Conservation (phyloP, 1,284 basidiomycete genomes). For the Leccinum pallidistipes region DNA sequence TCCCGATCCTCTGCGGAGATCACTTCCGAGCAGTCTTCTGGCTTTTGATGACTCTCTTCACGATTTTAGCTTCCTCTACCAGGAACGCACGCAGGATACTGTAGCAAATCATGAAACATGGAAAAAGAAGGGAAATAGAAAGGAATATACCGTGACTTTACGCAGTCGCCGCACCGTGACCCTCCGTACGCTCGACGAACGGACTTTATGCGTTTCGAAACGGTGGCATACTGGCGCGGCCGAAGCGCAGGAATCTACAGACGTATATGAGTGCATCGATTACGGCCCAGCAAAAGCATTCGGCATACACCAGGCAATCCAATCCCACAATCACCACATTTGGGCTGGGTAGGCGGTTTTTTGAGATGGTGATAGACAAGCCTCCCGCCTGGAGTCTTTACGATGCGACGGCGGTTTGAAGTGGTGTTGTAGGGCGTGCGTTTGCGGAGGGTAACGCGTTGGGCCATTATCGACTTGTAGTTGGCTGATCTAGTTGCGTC, state of each 20-base stretch:
- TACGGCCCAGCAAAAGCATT: neutral
- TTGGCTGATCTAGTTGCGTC: neutral
- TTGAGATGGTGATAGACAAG: constrained; percentile 90
- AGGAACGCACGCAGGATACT: constrained; percentile 99
- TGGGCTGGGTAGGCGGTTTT: constrained; percentile 86
- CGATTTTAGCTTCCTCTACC: constrained; percentile 99
- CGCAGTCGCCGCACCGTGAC: constrained; percentile 91
- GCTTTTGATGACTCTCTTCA: constrained; percentile 99
- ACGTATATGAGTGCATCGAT: constrained; percentile 1
- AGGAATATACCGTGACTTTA: constrained; percentile 78
- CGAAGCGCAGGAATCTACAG: constrained; percentile 86
- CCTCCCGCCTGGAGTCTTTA: constrained; percentile 96
- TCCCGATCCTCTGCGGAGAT: constrained; percentile 5
- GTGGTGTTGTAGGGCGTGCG: constrained; percentile 99
- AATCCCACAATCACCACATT: constrained; percentile 96
- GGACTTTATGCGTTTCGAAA: constrained; percentile 95
- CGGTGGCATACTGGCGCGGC: constrained; percentile 88
- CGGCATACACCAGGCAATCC: constrained; percentile 85
- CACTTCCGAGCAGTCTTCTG: constrained; percentile 33
- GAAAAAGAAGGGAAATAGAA: neutral
- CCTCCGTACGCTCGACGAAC: constrained; percentile 94
- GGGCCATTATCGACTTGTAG: constrained; percentile 70
- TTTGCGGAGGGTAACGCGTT: constrained; percentile 99
- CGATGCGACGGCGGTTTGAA: constrained; percentile 92
- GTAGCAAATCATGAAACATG: neutral